Base-by-base conservation (phyloP, 2,329 filamentous ascomycete species). In the Alternaria triticina region DNA sequence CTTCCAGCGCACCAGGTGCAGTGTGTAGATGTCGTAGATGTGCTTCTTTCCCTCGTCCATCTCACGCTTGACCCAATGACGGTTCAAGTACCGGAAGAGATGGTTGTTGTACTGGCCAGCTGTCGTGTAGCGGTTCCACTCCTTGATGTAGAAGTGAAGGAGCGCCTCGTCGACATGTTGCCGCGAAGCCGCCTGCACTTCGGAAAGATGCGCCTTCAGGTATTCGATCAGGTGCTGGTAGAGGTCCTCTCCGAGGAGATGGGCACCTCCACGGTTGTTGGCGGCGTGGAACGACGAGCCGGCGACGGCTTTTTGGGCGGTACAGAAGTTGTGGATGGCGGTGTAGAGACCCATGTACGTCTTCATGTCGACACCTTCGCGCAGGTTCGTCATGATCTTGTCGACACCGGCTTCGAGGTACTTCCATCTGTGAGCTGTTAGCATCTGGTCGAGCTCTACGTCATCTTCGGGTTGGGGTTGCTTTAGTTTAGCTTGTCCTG, bases 31-130 rank as follows among this genome's bases (percentile, higher is more conserved):
- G 79, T 99, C 96, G 80, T 96, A 98, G 8, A 98, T 92, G 74
- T 95, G 92, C 84, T 98, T 97, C 83, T 99, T 98, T 33, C 96
- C 96, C 80, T 99, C 96, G 68, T 99, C 96, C 83, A 99, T 97
- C 82, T 99, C 96, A 28, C 96, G 88, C 86, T 97, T 99, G 2
- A 99, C 96, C 96, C 96, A 99, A 82, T 99, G 96, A 28, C 96
- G 89, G 77, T 99, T 99, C 25, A 99, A 88, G 77, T 99, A 99
- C 57, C 91, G 86, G 85, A 99, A 99, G 8, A 99, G 84, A 78
- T 99, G 95, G 81, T 99, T 96, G 79, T 97, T 96, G 82, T 97
- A 99, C 81, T 96, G 97, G 63, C 94, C 96, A 1, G 96, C 95
- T 13, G 92, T 93, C 2, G 96, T 99, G 82, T 97, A 99, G 65